These are phyloP conservation scores for Aspergillus asperescens DNA, from an alignment of 495 filamentous ascomycete genomes.

Conservation along the genomic window DNA sequence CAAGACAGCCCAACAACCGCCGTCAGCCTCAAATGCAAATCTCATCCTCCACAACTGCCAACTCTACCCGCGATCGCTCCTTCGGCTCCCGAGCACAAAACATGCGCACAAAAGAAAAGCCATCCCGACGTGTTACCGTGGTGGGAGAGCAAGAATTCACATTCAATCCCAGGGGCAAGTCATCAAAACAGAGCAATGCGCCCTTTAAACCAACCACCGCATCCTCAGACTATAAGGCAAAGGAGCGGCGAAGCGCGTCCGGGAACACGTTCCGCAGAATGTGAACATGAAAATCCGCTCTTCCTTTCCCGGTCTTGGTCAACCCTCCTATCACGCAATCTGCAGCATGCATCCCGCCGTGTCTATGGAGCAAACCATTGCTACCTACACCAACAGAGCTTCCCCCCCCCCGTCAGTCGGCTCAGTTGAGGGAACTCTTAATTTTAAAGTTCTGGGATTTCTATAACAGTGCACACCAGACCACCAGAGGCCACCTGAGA, in stretches of 20 bases:
- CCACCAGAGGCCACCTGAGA: no score
- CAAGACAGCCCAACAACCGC: slow-evolving; percentile 51
- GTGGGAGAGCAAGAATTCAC: slow-evolving; percentile 83
- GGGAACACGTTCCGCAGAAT: slow-evolving; percentile 50
- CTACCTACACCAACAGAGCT: no score
- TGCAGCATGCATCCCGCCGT: neutral
- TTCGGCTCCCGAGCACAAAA: slow-evolving; percentile 65
- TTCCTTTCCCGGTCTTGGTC: neutral
- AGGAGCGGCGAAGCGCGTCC: slow-evolving; percentile 49
- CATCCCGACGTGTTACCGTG: slow-evolving; percentile 47
- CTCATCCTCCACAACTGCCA: slow-evolving; percentile 45
- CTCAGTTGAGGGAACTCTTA: no score
- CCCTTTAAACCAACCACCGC: slow-evolving; percentile 29
- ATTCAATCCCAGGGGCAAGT: slow-evolving; percentile 65
- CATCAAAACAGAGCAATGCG: slow-evolving; percentile 31
- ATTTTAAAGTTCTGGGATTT: no score
- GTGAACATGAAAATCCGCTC: slow-evolving; percentile 22
- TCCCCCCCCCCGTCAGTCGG: no score
- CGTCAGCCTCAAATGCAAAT: slow-evolving; percentile 55
- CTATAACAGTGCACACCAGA: no score
- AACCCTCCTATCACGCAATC: neutral
- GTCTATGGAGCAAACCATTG: no score
- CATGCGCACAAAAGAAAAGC: slow-evolving; percentile 44
- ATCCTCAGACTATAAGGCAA: slow-evolving; percentile 31
- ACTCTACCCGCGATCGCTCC: slow-evolving; percentile 49